Base-by-base conservation (phyloP, 2,329 filamentous ascomycete genomes). In the Eutypa lata region DNA sequence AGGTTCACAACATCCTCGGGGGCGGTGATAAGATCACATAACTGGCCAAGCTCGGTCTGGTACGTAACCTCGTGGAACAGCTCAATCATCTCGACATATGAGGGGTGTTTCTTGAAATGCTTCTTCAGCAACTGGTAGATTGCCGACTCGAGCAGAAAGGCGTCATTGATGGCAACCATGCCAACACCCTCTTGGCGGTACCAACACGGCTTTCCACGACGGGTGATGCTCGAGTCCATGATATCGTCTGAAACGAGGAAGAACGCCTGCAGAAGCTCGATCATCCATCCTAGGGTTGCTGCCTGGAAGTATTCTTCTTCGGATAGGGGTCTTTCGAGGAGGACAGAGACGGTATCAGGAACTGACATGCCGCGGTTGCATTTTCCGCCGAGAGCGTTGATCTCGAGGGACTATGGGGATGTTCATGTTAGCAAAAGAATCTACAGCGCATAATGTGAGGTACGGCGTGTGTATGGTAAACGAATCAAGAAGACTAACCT, bases 351-450 rank as follows among this genome's bases (percentile, higher is more conserved):
- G 46, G 91, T 94, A 76, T 99, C 94, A 61, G 94, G 88, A 55
- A 97, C 93, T 47, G 92, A 97, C 84, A 99, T 95, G 76, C 94
- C 94, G 68, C 94, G 91, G 78, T 99, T 99, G 79, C 92, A 96
- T 81, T 99, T 99, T 70, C 94, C 94, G 63, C 94, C 94, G 50
- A 94, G 78, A 7, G 90, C 85, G 76, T 99, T 99, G 76, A 84
- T 81, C 69, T 92, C 83, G 66, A 97, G 82, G 57, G 82, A 88
- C 91, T 97, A 49, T 37, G 52, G 49, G 46, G 31, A 37, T 45
- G 53, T n/a, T n/a, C n/a, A n/a, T n/a, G n/a, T n/a, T n/a, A n/a
- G n/a, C n/a, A n/a, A n/a, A n/a, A n/a, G n/a, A n/a, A n/a, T n/a
- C n/a, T n/a, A n/a, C n/a, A n/a, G n/a, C n/a, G n/a, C n/a, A n/a